These are phyloP conservation scores for Vanrija pseudolonga DNA, from an alignment of 1,284 basidiomycete genomes.

Conservation along the genomic window DNA sequence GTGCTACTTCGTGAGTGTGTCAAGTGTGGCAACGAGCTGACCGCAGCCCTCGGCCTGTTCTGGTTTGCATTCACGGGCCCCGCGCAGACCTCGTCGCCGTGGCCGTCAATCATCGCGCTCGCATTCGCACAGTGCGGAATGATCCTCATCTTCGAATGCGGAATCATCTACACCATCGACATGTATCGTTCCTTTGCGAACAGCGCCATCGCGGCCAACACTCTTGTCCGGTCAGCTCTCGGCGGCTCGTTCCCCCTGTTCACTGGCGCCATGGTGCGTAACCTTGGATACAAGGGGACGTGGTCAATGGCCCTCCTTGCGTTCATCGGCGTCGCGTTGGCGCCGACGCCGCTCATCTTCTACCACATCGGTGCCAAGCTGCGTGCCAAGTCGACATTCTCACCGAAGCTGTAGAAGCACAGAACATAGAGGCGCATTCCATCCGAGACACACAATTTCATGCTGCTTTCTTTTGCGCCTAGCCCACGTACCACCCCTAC, in stretches of 20 bases:
- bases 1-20: conserved; percentile 4
- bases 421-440: background rate
- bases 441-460: background rate
- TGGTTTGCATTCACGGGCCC: conserved; percentile 29
- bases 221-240: conserved; percentile 13
- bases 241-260: conserved; percentile 26
- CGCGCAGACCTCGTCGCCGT: conserved; percentile 14
- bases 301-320: conserved; percentile 20
- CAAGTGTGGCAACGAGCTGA: background rate
- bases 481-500: background rate
- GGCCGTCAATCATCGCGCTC: conserved; percentile 22
- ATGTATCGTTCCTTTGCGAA: conserved; percentile 22
- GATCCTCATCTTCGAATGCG: conserved; percentile 20
- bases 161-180: conserved; percentile 20
- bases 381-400: conserved; percentile 13
- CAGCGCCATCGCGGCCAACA: conserved; percentile 26
- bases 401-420: conserved; percentile 12
- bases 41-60: conserved; percentile 15
- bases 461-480: background rate
- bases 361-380: conserved; percentile 6
- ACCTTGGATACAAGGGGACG: conserved; percentile 14
- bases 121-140: conserved; percentile 20
- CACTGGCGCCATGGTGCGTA: conserved; percentile 21
- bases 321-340: conserved; percentile 9
- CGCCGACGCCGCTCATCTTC: conserved; percentile 21